A percentile compares a stretch with the other conserved stretches of the same genome.
These are phyloP conservation scores for Vitis hybrid DNA, from an alignment of 177 flowering plant species.

Conservation along the genomic window DNA sequence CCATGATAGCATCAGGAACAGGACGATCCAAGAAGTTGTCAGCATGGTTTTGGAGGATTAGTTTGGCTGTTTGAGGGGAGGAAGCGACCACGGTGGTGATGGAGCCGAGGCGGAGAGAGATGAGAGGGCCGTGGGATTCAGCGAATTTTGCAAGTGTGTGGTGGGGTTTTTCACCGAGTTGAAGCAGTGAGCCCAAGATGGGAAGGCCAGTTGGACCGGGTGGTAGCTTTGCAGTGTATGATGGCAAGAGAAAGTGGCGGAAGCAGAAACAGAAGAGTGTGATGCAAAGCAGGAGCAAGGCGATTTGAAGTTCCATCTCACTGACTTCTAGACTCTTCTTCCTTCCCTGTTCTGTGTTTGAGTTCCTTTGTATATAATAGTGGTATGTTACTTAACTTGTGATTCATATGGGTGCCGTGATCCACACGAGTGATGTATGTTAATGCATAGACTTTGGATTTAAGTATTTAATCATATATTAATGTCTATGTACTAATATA, in stretches of 20 bases:
- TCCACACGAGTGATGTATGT: no score
- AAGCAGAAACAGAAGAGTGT: background rate
- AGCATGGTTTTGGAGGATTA: slow-evolving; percentile 26
- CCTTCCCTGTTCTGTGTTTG: no score
- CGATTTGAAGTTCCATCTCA: background rate
- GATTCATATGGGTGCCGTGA: no score
- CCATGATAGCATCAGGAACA: slow-evolving; percentile 16
- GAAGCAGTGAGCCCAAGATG: slow-evolving; percentile 23
- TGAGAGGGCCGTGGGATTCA: slow-evolving; percentile 21
- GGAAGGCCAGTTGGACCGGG: slow-evolving; percentile 26
- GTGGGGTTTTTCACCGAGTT: slow-evolving; percentile 22
- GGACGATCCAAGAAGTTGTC: slow-evolving; percentile 19
- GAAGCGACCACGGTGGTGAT: slow-evolving; percentile 27
- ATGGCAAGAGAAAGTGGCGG: background rate
- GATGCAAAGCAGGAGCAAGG: slow-evolving; percentile 5
- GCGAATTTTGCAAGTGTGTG: slow-evolving; percentile 13
- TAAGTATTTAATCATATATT: no score
- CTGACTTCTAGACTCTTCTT: no score
- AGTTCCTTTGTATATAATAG: no score
- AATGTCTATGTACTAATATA: no score
- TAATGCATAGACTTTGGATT: no score
- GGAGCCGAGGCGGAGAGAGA: slow-evolving; percentile 24
- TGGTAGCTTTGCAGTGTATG: slow-evolving; percentile 1
- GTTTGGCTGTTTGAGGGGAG: slow-evolving; percentile 25
- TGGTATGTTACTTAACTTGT: no score